A percentile compares a stretch with the other conserved stretches of the same genome.
Evolutionary conservation across 2,329 filamentous ascomycete species (phyloP).

Genomic region (Claviceps citrina): DNA sequence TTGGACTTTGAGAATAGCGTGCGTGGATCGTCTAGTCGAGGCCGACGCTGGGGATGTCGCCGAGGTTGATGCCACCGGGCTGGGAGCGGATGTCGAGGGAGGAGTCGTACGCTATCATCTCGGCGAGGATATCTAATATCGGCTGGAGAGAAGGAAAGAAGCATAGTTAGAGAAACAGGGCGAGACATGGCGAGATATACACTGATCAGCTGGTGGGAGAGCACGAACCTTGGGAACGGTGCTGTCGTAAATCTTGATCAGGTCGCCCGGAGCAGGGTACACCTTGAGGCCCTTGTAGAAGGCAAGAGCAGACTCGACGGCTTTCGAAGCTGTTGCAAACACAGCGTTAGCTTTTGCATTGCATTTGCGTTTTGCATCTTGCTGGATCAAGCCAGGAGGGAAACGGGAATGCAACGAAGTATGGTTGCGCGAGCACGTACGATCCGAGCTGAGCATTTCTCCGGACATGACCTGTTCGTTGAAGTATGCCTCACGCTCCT

Average conservation of each 20-base stretch:
- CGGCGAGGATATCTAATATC: constrained; percentile 86
- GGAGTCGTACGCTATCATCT: constrained; percentile 92
- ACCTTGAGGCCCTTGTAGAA: constrained; percentile 99
- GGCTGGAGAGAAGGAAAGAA: constrained; percentile 34
- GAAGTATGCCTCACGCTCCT: constrained; percentile 92
- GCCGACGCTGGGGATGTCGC: constrained; percentile 35
- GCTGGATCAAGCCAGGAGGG: too few species aligned
- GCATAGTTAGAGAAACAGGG: background rate
- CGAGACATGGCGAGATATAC: background rate
- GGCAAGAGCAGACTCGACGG: constrained; percentile 73
- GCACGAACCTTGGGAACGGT: constrained; percentile 77
- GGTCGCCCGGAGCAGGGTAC: constrained; percentile 80
- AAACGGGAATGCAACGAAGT: too few species aligned
- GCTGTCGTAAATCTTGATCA: constrained; percentile 97
- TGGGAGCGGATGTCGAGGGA: constrained; percentile 44
- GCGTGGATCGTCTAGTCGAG: constrained; percentile 29
- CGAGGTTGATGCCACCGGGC: constrained; percentile 26
- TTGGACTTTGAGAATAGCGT: background rate
- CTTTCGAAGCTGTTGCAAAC: constrained; percentile 43
- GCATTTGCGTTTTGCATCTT: too few species aligned
- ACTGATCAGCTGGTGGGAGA: background rate
- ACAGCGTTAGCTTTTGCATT: background rate
- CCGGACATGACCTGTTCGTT: constrained; percentile 87
- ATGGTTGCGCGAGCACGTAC: constrained; percentile 30
- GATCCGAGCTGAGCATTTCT: constrained; percentile 68